These are phyloP conservation scores for Neofusicoccum sp. DNA, from an alignment of 2,329 filamentous ascomycete genomes.

Conservation along the genomic window DNA sequence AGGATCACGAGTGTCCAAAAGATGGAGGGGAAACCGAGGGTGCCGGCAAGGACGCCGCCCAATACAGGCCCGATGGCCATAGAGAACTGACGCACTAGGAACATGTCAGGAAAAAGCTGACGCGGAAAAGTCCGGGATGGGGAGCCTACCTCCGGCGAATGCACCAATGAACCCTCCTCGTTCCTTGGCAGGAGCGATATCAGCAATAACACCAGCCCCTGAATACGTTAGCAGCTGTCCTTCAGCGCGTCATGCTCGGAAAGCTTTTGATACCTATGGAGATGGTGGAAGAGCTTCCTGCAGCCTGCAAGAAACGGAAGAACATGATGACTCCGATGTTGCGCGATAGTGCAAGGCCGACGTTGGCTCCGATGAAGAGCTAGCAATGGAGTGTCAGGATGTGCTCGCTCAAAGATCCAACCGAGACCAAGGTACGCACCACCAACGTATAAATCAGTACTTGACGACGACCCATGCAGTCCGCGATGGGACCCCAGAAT, in stretches of 20 bases:
- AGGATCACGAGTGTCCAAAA: constrained; percentile 59
- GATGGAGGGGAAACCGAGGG: constrained; percentile 54
- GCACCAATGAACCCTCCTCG: constrained; percentile 15
- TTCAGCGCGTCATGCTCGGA: not conserved
- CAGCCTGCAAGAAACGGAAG: constrained; percentile 36
- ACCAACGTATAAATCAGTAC: constrained; percentile 11
- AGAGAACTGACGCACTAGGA: constrained; percentile 4
- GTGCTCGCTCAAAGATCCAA: not conserved
- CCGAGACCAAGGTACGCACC: not conserved
- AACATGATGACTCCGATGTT: constrained; percentile 17
- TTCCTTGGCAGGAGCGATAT: constrained; percentile 15
- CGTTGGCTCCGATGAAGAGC: constrained; percentile 15
- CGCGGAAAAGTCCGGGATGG: not conserved
- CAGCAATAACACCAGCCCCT: constrained; percentile 7
- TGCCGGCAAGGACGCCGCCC: constrained; percentile 51
- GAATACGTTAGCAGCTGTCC: not conserved
- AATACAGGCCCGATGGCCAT: constrained; percentile 53
- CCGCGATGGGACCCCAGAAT: constrained; percentile 33
- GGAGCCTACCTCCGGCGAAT: constrained; percentile 1
- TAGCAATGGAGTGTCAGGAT: not conserved
- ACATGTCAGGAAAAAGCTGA: not conserved
- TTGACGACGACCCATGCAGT: constrained; percentile 10
- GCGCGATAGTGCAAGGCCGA: constrained; percentile 5
- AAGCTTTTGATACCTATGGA: constrained; percentile 46
- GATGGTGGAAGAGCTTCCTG: constrained; percentile 48